Conservation (phyloP, 1,139 yeast genomes). For the Candida freyschussii region DNA sequence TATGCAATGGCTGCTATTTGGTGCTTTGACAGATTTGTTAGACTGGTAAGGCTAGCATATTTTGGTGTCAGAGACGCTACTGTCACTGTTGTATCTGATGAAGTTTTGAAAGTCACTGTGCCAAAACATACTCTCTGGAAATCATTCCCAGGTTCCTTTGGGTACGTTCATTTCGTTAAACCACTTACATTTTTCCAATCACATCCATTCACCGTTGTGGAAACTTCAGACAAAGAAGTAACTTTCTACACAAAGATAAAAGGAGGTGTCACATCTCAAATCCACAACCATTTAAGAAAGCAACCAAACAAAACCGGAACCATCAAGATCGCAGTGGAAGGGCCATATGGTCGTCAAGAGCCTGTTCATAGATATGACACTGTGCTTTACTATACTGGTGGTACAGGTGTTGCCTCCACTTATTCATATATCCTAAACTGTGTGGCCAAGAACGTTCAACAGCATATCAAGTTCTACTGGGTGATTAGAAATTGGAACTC, state of each 20-base stretch:
- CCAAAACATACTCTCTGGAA: conserved; percentile 27
- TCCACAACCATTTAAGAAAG: conserved; percentile 27
- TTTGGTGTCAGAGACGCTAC: conserved; percentile 35
- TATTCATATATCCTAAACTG: conserved; percentile 26
- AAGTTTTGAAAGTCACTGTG: conserved; percentile 33
- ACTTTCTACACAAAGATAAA: conserved; percentile 41
- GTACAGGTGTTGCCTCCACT: conserved; percentile 66
- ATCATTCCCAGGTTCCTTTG: conserved; percentile 35
- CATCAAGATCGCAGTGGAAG: conserved; percentile 43
- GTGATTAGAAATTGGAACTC: conserved; percentile 43
- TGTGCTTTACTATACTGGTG: conserved; percentile 54
- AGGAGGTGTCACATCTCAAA: conserved; percentile 40
- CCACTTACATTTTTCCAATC: conserved; percentile 48
- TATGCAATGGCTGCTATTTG: conserved; percentile 30
- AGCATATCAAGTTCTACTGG: conserved; percentile 42
- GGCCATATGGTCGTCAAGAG: conserved; percentile 53
- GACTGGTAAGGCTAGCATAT: conserved; percentile 26
- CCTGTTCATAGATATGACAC: conserved; percentile 51
- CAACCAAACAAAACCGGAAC: conserved; percentile 18
- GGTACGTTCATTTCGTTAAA: conserved; percentile 35
- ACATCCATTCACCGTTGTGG: conserved; percentile 46
- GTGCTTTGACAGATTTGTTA: conserved; percentile 32
- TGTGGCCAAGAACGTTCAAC: conserved; percentile 8
- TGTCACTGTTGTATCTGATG: conserved; percentile 46
- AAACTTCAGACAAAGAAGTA: conserved; percentile 31